Percentiles rank a stretch among this genome's conserved stretches.
phyloP scores from a whole-genome alignment of 176 grass and related monocot genomes.

The Hordeum marinum region DNA sequence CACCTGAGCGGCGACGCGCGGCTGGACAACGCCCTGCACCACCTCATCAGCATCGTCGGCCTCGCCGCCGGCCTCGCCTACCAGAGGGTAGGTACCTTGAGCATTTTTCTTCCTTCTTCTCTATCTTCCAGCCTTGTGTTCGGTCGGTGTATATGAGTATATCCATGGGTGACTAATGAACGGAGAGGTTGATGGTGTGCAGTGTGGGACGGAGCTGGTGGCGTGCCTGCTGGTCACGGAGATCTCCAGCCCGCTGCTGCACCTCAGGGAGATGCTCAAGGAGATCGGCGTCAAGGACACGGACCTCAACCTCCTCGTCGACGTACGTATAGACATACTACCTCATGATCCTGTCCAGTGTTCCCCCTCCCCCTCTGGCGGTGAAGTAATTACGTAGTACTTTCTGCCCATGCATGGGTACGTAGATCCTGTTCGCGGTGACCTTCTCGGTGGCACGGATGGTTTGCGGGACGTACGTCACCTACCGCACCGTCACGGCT shows the following conservation, averaged over 20 bases:
- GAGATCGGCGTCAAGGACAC: conserved; percentile 62
- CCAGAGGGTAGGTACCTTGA: conserved; percentile 47
- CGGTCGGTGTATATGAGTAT: too few species aligned
- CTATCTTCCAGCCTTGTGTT: too few species aligned
- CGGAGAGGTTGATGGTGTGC: background rate
- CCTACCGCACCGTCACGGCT: conserved; percentile 55
- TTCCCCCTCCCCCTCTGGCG: background rate
- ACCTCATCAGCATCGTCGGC: conserved; percentile 66
- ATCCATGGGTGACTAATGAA: too few species aligned
- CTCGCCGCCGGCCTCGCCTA: conserved; percentile 59
- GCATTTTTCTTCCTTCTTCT: too few species aligned
- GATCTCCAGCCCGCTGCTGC: conserved; percentile 67
- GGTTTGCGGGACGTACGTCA: conserved; percentile 66
- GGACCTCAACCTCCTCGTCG: conserved; percentile 60
- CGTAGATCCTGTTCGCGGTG: conserved; percentile 65
- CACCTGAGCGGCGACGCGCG: conserved; percentile 34
- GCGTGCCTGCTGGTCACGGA: conserved; percentile 51
- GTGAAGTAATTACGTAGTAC: background rate
- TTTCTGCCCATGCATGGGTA: background rate
- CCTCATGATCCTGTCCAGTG: background rate
- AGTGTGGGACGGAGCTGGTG: conserved; percentile 81
- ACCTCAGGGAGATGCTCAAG: conserved; percentile 72
- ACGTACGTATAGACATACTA: conserved; percentile 27
- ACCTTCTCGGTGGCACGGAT: conserved; percentile 86
- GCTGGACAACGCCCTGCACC: conserved; percentile 55